Percentiles rank a stretch among this genome's conserved stretches.
These are phyloP conservation scores for Phaseolus coccineus DNA, from an alignment of 331 rosid genomes.

Conservation along the genomic window DNA sequence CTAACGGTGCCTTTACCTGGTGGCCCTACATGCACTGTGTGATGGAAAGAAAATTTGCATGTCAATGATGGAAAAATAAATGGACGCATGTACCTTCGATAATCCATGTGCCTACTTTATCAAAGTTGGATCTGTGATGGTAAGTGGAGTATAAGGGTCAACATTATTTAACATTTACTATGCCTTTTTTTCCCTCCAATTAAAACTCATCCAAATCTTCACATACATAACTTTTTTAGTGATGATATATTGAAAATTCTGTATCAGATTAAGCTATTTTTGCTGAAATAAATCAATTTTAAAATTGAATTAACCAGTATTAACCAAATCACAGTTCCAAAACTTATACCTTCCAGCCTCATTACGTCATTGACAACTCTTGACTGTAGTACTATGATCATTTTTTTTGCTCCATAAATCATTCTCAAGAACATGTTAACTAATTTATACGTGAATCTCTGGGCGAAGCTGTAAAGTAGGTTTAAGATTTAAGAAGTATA, in stretches of 20 bases:
- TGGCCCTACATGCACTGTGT: conserved; percentile 56
- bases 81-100: conserved; percentile 49
- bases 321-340: too few species aligned
- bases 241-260: too few species aligned
- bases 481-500: conserved; percentile 40
- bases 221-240: background rate
- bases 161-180: conserved; percentile 40
- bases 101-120: conserved; percentile 57
- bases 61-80: conserved; percentile 58
- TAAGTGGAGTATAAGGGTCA: conserved; percentile 46
- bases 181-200: conserved; percentile 34
- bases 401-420: too few species aligned
- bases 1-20: conserved; percentile 14
- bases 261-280: too few species aligned
- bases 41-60: conserved; percentile 40
- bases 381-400: too few species aligned
- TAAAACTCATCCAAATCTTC: conserved; percentile 20
- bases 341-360: too few species aligned
- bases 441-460: too few species aligned
- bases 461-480: background rate
- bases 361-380: too few species aligned
- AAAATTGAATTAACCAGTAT: too few species aligned
- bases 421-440: too few species aligned
- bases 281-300: too few species aligned
- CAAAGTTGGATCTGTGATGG: conserved; percentile 53